A percentile compares a stretch with the other conserved stretches of the same genome.
Evolutionary conservation across 306 rosid genomes (phyloP).

Genomic region (Quercus suber): DNA sequence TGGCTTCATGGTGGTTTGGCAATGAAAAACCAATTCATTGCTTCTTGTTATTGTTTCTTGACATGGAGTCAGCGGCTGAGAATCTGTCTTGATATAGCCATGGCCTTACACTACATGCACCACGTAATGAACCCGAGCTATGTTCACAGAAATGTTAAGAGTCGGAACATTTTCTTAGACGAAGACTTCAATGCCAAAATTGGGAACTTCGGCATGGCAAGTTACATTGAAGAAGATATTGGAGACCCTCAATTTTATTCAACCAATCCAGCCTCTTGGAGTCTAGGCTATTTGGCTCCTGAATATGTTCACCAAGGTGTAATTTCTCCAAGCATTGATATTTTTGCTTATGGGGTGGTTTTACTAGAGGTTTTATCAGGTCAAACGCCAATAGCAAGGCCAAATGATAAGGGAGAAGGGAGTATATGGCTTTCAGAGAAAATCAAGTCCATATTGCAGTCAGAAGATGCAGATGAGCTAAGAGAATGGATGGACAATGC

Average conservation of each 20-base stretch:
- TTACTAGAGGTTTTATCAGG: conserved; percentile 70
- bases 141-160: conserved; percentile 69
- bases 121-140: conserved; percentile 65
- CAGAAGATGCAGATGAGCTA: conserved; percentile 57
- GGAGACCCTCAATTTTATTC: conserved; percentile 45
- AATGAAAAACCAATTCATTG: conserved; percentile 84
- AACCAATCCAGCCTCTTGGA: conserved; percentile 52
- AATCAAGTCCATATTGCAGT: conserved; percentile 45
- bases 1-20: conserved; percentile 97
- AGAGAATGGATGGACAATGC: conserved; percentile 82
- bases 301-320: conserved; percentile 67
- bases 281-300: conserved; percentile 67
- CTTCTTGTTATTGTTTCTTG: conserved; percentile 85
- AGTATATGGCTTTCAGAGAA: conserved; percentile 54
- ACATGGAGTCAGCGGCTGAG: conserved; percentile 84
- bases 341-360: conserved; percentile 74
- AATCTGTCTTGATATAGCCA: conserved; percentile 78
- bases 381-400: conserved; percentile 52
- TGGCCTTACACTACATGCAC: conserved; percentile 78
- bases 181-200: conserved; percentile 85
- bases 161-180: conserved; percentile 77
- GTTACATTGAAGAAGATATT: conserved; percentile 46
- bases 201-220: conserved; percentile 75
- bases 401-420: conserved; percentile 46
- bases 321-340: conserved; percentile 58